phyloP scores from a whole-genome alignment of 495 filamentous ascomycete species.

The Chaetomidium leptoderma region DNA sequence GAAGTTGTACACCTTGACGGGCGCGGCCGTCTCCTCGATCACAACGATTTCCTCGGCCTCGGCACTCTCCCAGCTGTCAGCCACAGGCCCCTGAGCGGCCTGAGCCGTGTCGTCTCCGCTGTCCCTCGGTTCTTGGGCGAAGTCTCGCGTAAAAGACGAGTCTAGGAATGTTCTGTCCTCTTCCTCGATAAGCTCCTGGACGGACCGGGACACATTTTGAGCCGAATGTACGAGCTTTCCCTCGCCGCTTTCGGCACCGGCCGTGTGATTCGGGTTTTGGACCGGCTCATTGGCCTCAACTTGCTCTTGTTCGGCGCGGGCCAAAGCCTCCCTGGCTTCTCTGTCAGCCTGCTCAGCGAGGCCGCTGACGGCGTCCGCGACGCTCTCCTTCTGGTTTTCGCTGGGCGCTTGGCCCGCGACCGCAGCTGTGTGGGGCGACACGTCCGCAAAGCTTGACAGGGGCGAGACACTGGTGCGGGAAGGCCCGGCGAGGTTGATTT shows the following conservation, averaged over 20 bases:
- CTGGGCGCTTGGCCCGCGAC: not conserved
- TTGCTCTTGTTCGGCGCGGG: conserved; percentile 51
- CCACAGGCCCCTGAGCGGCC: conserved; percentile 42
- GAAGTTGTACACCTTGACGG: conserved; percentile 84
- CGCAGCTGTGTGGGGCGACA: conserved; percentile 6
- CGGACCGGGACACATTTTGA: conserved; percentile 45
- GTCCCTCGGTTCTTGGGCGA: conserved; percentile 55
- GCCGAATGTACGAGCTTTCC: conserved; percentile 45
- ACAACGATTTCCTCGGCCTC: conserved; percentile 65
- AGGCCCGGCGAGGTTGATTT: conserved; percentile 14
- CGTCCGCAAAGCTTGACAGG: conserved; percentile 15
- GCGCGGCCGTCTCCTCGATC: conserved; percentile 59
- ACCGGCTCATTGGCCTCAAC: conserved; percentile 43
- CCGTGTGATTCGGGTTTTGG: conserved; percentile 40
- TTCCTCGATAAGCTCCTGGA: conserved; percentile 55
- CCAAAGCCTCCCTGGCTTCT: conserved; percentile 63
- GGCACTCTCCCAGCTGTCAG: conserved; percentile 78
- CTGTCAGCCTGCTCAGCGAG: conserved; percentile 64
- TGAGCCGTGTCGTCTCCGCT: conserved; percentile 55
- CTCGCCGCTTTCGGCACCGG: conserved; percentile 41
- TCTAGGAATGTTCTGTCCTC: conserved; percentile 50
- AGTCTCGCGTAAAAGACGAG: conserved; percentile 44
- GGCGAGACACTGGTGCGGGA: conserved; percentile 17
- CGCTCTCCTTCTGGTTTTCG: conserved; percentile 56
- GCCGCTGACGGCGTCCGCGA: conserved; percentile 65